A percentile compares a stretch with the other conserved stretches of the same genome.
Conservation (phyloP, 208 protist genomes). For the Leishmania tropica region DNA sequence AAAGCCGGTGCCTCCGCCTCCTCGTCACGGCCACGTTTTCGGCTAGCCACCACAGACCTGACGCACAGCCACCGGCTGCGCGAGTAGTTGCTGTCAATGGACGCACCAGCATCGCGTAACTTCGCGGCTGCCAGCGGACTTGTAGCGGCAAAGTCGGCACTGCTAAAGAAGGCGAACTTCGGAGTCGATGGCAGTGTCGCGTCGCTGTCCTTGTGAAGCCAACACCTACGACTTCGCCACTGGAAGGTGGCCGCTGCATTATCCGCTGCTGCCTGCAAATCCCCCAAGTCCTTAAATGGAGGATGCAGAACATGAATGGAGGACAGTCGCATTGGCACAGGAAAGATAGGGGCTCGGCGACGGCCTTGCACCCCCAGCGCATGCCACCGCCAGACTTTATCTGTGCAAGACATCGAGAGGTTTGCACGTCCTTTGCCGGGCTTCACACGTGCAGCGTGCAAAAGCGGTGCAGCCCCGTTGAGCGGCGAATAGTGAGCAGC, state of each 20-base stretch:
- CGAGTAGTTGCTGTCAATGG: conserved; percentile 36
- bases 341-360: conserved; percentile 41
- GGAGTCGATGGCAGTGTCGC: neutral
- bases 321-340: conserved; percentile 41
- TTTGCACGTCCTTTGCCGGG: conserved; percentile 79
- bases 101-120: neutral
- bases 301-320: conserved; percentile 37
- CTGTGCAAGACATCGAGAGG: conserved; percentile 89
- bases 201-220: neutral
- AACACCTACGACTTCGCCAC: conserved; percentile 16
- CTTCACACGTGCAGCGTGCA: conserved; percentile 64
- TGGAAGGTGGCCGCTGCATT: conserved; percentile 11
- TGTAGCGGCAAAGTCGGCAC: neutral
- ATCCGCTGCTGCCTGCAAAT: neutral
- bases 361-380: conserved; percentile 71
- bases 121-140: neutral
- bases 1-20: neutral
- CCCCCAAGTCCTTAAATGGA: neutral
- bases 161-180: conserved; percentile 3
- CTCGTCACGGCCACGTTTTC: conserved; percentile 8
- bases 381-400: conserved; percentile 89
- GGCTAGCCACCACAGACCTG: neutral
- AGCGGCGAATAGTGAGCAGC: conserved; percentile 50
- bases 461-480: conserved; percentile 36
- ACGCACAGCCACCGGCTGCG: conserved; percentile 31